phyloP scores from a whole-genome alignment of 257 asterid species.

The Solanum sitiens region DNA sequence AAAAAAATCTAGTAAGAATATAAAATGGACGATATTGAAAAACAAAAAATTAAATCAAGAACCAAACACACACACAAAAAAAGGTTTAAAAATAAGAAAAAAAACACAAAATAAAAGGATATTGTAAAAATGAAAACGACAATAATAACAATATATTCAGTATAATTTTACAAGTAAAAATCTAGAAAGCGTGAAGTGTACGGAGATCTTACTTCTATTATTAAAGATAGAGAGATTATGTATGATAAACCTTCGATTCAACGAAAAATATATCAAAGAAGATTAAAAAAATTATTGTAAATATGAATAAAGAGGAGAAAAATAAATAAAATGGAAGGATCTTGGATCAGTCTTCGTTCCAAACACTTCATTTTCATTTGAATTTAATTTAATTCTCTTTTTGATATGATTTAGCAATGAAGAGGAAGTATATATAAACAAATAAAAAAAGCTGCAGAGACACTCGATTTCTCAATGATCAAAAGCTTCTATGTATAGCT shows the following conservation, averaged over 20 bases:
- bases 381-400: constrained; percentile 1
- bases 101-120: background rate
- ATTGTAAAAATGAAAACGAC: background rate
- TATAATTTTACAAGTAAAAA: background rate
- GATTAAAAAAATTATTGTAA: background rate
- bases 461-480: constrained; percentile 20
- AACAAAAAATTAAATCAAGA: background rate
- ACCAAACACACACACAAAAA: background rate
- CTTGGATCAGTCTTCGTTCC: constrained; percentile 83
- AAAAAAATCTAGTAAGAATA: background rate
- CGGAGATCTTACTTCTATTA: background rate
- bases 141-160: background rate
- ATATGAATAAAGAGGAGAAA: background rate
- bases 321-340: background rate
- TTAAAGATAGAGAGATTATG: background rate
- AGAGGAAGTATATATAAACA: background rate
- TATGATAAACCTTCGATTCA: background rate
- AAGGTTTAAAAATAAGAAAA: background rate
- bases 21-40: background rate
- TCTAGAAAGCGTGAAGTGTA: fast-evolving
- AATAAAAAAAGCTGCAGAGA: constrained; percentile 11
- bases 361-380: constrained; percentile 34
- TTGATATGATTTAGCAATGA: constrained; percentile 35
- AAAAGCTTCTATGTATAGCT: background rate
- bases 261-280: background rate